Base-by-base conservation (phyloP, 768 basidiomycete genomes). In the Cystofilobasidium bisporidii region DNA sequence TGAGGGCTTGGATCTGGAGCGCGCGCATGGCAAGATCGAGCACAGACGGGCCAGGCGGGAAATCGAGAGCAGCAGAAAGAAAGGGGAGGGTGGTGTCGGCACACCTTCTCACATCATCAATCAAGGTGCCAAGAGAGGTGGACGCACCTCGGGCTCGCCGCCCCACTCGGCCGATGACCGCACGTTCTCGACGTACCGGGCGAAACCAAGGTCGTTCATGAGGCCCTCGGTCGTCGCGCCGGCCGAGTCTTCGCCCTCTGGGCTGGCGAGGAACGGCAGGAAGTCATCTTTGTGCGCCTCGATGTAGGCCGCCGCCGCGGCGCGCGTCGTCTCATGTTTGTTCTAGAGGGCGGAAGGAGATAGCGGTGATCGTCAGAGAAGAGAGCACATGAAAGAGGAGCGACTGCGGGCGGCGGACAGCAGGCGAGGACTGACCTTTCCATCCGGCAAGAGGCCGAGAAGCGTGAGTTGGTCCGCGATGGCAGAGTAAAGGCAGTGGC, bases 401-500 rank as follows among this genome's bases (percentile, higher is more conserved):
- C 36, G 63, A 61, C 61, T 6, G 45, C 50, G 12, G 47, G 47
- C 32, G 50, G n/a, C n/a, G n/a, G n/a, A n/a, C n/a, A 10, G 30
- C 36, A 17, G 30, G n/a, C n/a, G 36, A 36, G 18, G 57, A 48
- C 67, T 20, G 12, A 69, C 76, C 65, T 73, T 64, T n/a, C 71
- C 72, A 1, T 82, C 72, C 12, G 86, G 81, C 36, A 92, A 69
- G 59, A 91, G 76, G 43, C 84, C 83, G 32, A 92, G 82, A n/a
- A 88, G 73, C 55, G 80, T 80, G 38, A 96, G 84, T 75, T 99
- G 94, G 77, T 98, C 91, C 30, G 90, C 94, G 30, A 98, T 80
- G 14, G 94, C 90, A 57, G 91, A 88, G 79, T 87, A 99, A 36
- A 98, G 85, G 79, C 94, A 98, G 73, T 98, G 93, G 0, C 94